These are phyloP conservation scores for Fermentozyma sake DNA, from an alignment of 1,139 yeast species.

Conservation along the genomic window DNA sequence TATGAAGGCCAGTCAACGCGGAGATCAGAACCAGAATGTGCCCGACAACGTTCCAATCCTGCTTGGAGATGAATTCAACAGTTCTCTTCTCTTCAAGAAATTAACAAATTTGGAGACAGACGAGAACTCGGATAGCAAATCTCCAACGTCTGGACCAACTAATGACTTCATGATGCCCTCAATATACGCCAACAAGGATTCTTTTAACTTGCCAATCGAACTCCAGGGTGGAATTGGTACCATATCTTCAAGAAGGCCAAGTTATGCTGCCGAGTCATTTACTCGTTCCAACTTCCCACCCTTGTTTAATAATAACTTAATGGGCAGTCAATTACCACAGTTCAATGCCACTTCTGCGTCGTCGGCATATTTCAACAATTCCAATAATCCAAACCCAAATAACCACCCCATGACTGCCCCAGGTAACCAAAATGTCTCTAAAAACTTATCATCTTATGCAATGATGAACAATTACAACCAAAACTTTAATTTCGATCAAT, in stretches of 20 bases:
- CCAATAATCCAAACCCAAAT: conserved; percentile 2
- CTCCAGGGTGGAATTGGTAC: conserved; percentile 62
- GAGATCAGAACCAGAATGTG: too few relatives aligned
- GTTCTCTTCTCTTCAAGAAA: conserved; percentile 25
- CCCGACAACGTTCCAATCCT: too few relatives aligned
- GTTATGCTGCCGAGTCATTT: conserved; percentile 59
- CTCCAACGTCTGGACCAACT: conserved; percentile 11
- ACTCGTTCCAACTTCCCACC: conserved; percentile 29
- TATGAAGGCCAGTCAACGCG: too few relatives aligned
- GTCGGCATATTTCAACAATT: conserved; percentile 1
- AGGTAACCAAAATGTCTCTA: conserved; percentile 10
- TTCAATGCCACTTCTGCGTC: conserved; percentile 2
- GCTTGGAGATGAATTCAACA: conserved; percentile 20
- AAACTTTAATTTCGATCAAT: conserved; percentile 21
- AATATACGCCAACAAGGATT: conserved; percentile 11
- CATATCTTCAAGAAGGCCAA: conserved; percentile 59
- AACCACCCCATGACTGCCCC: conserved; percentile 3
- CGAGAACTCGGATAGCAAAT: conserved; percentile 5
- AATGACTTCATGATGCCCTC: conserved; percentile 8
- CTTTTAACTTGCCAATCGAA: conserved; percentile 52
- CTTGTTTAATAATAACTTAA: conserved; percentile 1
- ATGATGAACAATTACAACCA: conserved; percentile 13
- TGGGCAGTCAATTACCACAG: conserved; percentile 2
- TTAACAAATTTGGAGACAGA: conserved; percentile 20
- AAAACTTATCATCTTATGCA: conserved; percentile 13